Percentiles rank a stretch among this genome's conserved stretches.
These are phyloP conservation scores for Pythium guiyangense DNA, from an alignment of 352 stramenopile genomes.

Conservation along the genomic window DNA sequence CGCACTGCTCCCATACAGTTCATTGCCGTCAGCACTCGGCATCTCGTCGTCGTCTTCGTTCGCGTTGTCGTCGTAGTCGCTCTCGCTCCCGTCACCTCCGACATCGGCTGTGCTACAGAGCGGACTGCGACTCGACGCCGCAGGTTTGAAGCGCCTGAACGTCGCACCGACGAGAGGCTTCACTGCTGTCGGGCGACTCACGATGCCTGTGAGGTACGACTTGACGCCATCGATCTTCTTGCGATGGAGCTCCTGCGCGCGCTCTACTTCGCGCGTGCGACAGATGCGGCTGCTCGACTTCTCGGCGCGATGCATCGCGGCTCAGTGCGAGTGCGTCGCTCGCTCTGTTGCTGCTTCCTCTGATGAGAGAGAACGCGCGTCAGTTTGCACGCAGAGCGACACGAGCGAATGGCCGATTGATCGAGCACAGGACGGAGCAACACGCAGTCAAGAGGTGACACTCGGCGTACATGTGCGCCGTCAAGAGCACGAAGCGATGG, in stretches of 20 bases:
- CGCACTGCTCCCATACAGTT: neutral
- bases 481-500: too few species aligned
- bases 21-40: neutral
- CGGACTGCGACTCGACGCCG: neutral
- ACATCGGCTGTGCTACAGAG: neutral
- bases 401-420: too few species aligned
- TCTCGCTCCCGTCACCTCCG: neutral
- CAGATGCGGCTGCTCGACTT: conserved; percentile 79
- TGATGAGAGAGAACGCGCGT: too few species aligned
- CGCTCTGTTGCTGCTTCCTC: neutral
- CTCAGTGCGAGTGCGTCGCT: neutral
- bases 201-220: conserved; percentile 37
- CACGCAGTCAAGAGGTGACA: too few species aligned
- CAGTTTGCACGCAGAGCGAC: too few species aligned
- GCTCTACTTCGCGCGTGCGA: conserved; percentile 61
- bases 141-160: conserved; percentile 10
- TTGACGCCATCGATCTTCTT: conserved; percentile 70
- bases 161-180: neutral
- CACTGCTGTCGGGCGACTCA: conserved; percentile 12
- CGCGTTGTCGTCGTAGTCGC: neutral
- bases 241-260: conserved; percentile 59
- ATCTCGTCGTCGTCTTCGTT: neutral
- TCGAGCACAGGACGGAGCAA: too few species aligned
- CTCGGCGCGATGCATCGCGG: conserved; percentile 61
- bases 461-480: too few species aligned